Percentiles rank a stretch among this genome's conserved stretches.
These are phyloP conservation scores for Escovopsis sp. DNA, from an alignment of 2,329 filamentous ascomycete species.

Conservation along the genomic window DNA sequence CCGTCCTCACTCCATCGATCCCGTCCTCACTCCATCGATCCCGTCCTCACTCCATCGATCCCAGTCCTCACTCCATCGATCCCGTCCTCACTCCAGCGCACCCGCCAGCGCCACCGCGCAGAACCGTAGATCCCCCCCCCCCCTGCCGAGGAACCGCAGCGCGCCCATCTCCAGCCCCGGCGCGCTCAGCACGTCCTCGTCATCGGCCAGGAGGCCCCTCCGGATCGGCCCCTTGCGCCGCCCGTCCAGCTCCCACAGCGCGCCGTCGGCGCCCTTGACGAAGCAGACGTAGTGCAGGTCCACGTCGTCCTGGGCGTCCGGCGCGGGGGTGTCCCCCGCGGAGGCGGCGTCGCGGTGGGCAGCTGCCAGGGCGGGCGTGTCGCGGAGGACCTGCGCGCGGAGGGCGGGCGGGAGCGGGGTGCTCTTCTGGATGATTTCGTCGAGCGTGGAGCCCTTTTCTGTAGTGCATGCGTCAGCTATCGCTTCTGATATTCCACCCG, in stretches of 20 bases:
- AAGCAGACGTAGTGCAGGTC: constrained; percentile 96
- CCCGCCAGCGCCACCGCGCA: constrained; percentile 41
- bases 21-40: too few relatives aligned
- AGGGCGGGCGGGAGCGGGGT: constrained; percentile 49
- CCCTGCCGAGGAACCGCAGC: constrained; percentile 39
- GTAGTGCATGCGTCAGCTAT: background rate
- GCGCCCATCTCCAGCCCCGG: constrained; percentile 58
- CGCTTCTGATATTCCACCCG: too few relatives aligned
- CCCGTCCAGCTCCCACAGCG: constrained; percentile 45
- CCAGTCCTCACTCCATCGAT: background rate
- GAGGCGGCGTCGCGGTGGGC: constrained; percentile 68
- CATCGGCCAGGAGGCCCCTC: constrained; percentile 36
- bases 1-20: too few relatives aligned
- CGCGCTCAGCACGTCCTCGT: constrained; percentile 60
- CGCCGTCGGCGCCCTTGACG: constrained; percentile 56
- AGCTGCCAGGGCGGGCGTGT: constrained; percentile 55
- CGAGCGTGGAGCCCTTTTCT: constrained; percentile 40
- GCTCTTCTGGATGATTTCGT: constrained; percentile 52
- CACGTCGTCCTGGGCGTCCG: constrained; percentile 62
- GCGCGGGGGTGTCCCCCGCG: constrained; percentile 63
- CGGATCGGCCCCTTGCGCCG: constrained; percentile 40
- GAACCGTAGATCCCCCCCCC: constrained; percentile 40
- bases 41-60: too few relatives aligned
- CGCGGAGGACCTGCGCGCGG: constrained; percentile 62
- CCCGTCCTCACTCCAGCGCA: constrained; percentile 25